Evolutionary conservation across 2,329 filamentous ascomycete genomes (phyloP).

Genomic region (Cytospora piceae): DNA sequence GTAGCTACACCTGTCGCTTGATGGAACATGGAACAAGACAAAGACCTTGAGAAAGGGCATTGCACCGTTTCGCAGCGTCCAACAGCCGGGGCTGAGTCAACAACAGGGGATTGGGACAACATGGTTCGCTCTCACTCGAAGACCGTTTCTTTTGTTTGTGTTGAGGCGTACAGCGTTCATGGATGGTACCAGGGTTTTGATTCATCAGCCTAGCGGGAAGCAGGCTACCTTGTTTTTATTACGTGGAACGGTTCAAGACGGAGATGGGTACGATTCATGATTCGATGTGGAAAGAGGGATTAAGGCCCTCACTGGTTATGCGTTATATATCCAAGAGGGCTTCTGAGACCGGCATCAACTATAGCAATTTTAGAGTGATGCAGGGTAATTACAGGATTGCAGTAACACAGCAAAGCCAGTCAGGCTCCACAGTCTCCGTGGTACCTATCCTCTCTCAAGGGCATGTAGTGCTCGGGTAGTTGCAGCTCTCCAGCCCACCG

Average conservation of each 20-base stretch:
- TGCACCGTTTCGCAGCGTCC: no score
- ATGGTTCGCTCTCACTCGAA: neutral
- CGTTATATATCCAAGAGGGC: neutral
- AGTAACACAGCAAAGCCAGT: neutral
- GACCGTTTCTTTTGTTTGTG: neutral
- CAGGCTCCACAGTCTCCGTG: neutral
- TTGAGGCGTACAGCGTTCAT: neutral
- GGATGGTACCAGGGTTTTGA: neutral
- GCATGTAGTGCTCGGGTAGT: conserved; percentile 7
- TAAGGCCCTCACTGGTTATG: no score
- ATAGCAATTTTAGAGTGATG: neutral
- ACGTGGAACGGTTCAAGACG: neutral
- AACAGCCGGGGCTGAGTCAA: no score
- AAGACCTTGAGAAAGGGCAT: no score
- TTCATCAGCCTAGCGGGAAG: neutral
- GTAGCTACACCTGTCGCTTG: no score
- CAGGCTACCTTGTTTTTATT: neutral
- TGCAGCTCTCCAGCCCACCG: neutral
- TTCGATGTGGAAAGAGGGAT: neutral
- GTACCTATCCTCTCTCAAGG: neutral
- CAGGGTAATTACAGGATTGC: neutral
- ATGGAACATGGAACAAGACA: no score
- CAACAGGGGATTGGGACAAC: neutral
- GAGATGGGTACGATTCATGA: neutral
- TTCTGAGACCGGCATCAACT: neutral